A percentile compares a stretch with the other conserved stretches of the same genome.
Evolutionary conservation across 2,329 filamentous ascomycete species (phyloP).

Genomic region (Exophiala mesophila): DNA sequence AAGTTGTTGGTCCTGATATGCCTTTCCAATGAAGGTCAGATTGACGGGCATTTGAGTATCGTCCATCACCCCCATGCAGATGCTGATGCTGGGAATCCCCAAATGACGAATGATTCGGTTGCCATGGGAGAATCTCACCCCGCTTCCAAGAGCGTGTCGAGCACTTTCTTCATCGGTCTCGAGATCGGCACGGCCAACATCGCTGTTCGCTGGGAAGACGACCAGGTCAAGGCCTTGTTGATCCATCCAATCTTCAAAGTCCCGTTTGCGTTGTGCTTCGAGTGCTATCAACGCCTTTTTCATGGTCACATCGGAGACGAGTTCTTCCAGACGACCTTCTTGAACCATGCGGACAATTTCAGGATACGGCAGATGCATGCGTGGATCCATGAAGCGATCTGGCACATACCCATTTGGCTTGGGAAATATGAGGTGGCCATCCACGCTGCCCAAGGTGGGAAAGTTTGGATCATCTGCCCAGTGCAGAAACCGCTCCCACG

Average conservation of each 20-base stretch:
- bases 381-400: too few relatives aligned
- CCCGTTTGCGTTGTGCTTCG: constrained; percentile 45
- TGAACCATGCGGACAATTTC: too few relatives aligned
- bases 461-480: constrained; percentile 4
- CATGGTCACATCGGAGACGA: constrained; percentile 9
- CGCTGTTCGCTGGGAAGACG: constrained; percentile 45
- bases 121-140: constrained; percentile 48
- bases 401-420: too few relatives aligned
- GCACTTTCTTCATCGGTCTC: constrained; percentile 35
- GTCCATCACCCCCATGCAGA: constrained; percentile 27
- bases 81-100: constrained; percentile 27
- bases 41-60: constrained; percentile 27
- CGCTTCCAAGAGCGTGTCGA: constrained; percentile 40
- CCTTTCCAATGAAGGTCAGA: constrained; percentile 26
- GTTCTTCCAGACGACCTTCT: too few relatives aligned
- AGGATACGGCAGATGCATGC: too few relatives aligned
- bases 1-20: constrained; percentile 26
- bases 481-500: constrained; percentile 50
- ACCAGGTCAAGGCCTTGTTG: constrained; percentile 37
- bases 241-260: constrained; percentile 48
- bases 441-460: neutral
- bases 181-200: constrained; percentile 44
- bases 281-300: constrained; percentile 40
- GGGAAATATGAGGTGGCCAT: neutral
- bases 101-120: constrained; percentile 32